Evolutionary conservation across 108 stramenopile species (phyloP).

Genomic region (Schizochytrium sp.): DNA sequence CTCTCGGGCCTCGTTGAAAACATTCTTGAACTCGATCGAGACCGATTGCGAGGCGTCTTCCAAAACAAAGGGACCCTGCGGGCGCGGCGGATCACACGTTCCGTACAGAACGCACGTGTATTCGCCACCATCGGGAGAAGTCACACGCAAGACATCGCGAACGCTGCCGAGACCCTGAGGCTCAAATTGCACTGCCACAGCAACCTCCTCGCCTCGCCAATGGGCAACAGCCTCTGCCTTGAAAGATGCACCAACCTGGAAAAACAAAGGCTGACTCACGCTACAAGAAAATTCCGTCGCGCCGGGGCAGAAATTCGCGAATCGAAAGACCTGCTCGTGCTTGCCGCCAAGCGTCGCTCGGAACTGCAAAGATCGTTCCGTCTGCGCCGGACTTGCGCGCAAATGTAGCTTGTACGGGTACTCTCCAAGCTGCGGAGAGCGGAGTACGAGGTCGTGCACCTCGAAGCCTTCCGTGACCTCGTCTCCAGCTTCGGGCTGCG

Average conservation of each 20-base stretch:
- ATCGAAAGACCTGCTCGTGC: constrained; percentile 37
- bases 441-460: constrained; percentile 31
- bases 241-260: neutral
- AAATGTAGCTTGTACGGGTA: constrained; percentile 46
- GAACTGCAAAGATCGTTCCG: constrained; percentile 34
- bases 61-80: constrained; percentile 43
- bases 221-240: constrained; percentile 2
- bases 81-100: constrained; percentile 40
- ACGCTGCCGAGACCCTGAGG: constrained; percentile 42
- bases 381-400: constrained; percentile 32
- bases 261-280: constrained; percentile 30
- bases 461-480: neutral
- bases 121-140: constrained; percentile 24
- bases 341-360: constrained; percentile 39
- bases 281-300: constrained; percentile 26
- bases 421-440: constrained; percentile 41
- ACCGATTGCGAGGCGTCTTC: neutral
- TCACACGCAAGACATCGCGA: constrained; percentile 33
- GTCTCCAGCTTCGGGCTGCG: neutral
- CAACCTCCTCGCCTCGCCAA: constrained; percentile 48
- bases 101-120: constrained; percentile 44
- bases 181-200: constrained; percentile 45
- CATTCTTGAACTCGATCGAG: constrained; percentile 45
- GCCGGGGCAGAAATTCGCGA: constrained; percentile 31
- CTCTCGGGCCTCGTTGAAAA: constrained; percentile 36